phyloP scores from a whole-genome alignment of 371 early-diverging fungal genomes.

The Mortierella sp. region DNA sequence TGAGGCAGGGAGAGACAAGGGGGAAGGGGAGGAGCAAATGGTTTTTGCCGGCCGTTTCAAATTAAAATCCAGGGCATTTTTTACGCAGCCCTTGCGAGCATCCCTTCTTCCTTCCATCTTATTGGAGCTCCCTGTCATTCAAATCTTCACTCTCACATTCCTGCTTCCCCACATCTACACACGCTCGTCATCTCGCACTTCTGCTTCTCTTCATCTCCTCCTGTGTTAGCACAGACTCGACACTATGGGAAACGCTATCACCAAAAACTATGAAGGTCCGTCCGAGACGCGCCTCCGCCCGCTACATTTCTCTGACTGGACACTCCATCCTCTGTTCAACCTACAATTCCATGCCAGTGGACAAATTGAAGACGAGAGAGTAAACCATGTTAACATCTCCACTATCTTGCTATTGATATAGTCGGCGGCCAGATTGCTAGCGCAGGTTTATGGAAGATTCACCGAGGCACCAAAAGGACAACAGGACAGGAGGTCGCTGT shows the following conservation, averaged over 20 bases:
- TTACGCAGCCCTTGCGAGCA: no score
- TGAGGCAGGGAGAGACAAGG: not conserved
- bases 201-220: not conserved
- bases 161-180: slow-evolving; percentile 7
- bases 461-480: slow-evolving; percentile 68
- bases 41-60: no score
- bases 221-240: not conserved
- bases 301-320: no score
- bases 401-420: not conserved
- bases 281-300: not conserved
- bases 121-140: no score
- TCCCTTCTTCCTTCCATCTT: no score
- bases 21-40: slow-evolving; percentile 1
- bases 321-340: no score
- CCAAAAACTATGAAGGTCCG: slow-evolving; percentile 55
- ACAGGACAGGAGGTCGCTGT: slow-evolving; percentile 71
- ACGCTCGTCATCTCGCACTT: not conserved
- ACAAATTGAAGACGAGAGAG: not conserved
- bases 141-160: no score
- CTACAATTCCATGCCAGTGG: slow-evolving; percentile 4
- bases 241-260: slow-evolving; percentile 57
- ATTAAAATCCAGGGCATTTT: no score
- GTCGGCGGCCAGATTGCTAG: slow-evolving; percentile 64
- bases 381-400: not conserved
- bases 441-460: slow-evolving; percentile 76